Evolutionary conservation across 805 yeast species (phyloP), one percentile per base, ranked within the genome.

Genomic region (Barnettozyma pratensis): DNA sequence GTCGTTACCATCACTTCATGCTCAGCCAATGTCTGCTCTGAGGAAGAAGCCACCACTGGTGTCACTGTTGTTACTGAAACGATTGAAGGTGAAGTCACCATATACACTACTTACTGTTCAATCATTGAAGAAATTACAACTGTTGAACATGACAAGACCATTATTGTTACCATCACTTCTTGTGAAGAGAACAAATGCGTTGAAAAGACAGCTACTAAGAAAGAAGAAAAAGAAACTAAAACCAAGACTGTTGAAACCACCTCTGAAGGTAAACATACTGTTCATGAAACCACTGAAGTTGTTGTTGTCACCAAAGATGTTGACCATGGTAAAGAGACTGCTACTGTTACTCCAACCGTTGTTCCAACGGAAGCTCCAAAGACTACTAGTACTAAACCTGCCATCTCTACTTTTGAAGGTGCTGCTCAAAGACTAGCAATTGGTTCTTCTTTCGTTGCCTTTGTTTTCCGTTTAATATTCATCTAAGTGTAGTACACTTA

Each of bases 101-200:
- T 28, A 4, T 35, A 45, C 40, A 32, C 38, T 9, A 44, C 46
- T 12, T 43, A 43, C 37, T 43, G 46, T 37, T 41, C 46, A 43
- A 3, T 43, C 28, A 37, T 37, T n/a, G 19, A 36, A 36, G 38
- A n/a, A 7, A n/a, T 12, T 36, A 7, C 12, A n/a, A 12, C 38
- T 36, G 38, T n/a, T 12, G 19, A 36, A 7, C 11, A 36, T 12
- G 38, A 36, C 7, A 36, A n/a, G n/a, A 36, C 38, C 10, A n/a
- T 28, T 30, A 5, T 31, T 31, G 34, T 31, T 10, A 31, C 34
- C 10, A 31, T 31, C 34, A 31, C 34, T 10, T 31, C 34, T 10
- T 31, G 34, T 31, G 34, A 31, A 10, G 34, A 31, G 34, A 31
- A 31, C 34, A 31, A 31, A 31, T 31, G 34, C 10, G 7, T 7